Conservation (phyloP, 495 filamentous ascomycete genomes). For the Penicillium pulvis region DNA sequence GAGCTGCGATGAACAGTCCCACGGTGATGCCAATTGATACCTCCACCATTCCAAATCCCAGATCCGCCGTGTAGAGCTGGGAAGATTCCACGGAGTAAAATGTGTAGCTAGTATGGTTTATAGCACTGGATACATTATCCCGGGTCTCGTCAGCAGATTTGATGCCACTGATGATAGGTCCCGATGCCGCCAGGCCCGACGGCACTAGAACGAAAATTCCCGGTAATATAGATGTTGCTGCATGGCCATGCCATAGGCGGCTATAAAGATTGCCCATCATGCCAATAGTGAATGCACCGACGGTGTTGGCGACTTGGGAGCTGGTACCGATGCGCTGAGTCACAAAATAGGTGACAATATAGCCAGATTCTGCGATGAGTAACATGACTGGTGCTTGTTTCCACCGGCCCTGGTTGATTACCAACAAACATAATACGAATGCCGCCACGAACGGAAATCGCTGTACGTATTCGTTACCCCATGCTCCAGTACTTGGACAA, state of each 20-base stretch:
- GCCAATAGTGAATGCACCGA: slow-evolving; percentile 85
- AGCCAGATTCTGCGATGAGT: slow-evolving; percentile 77
- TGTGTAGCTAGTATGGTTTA: background rate
- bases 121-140: background rate
- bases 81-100: background rate
- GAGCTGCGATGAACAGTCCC: slow-evolving; percentile 79
- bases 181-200: slow-evolving; percentile 79
- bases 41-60: slow-evolving; percentile 85
- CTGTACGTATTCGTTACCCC: slow-evolving; percentile 40
- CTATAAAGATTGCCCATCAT: slow-evolving; percentile 86
- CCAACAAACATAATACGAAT: slow-evolving; percentile 77
- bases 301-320: slow-evolving; percentile 79
- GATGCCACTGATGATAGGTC: slow-evolving; percentile 76
- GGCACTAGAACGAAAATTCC: slow-evolving; percentile 95
- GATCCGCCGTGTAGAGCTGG: slow-evolving; percentile 32
- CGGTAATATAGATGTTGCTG: slow-evolving; percentile 83
- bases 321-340: slow-evolving; percentile 68
- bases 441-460: slow-evolving; percentile 66
- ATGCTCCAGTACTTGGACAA: slow-evolving; percentile 60
- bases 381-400: slow-evolving; percentile 88
- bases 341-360: slow-evolving; percentile 80
- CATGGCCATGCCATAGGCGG: slow-evolving; percentile 76
- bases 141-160: slow-evolving; percentile 71
- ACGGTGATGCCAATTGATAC: slow-evolving; percentile 95
- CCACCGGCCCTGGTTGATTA: slow-evolving; percentile 90